phyloP scores from a whole-genome alignment of 495 filamentous ascomycete species.

The Diplogelasinospora grovesii region DNA sequence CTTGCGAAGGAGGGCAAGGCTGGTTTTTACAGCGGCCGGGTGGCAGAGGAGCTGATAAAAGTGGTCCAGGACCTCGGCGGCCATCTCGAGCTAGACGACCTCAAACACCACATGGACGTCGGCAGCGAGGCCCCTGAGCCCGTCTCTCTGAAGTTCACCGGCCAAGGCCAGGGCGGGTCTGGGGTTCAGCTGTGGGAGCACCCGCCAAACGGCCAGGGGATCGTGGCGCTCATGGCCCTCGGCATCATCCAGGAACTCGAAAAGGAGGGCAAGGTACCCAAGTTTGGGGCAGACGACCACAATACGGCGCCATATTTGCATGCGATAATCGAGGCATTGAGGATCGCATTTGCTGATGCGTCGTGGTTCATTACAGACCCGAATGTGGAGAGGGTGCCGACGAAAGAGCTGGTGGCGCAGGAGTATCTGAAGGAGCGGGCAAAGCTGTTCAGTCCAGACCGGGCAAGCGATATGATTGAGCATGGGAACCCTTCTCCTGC shows the following conservation, averaged over 20 bases:
- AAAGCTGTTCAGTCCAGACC: conserved; percentile 28
- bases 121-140: conserved; percentile 76
- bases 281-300: conserved; percentile 62
- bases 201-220: conserved; percentile 95
- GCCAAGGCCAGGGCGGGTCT: conserved; percentile 42
- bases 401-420: conserved; percentile 50
- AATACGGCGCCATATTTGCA: conserved; percentile 73
- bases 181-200: conserved; percentile 84
- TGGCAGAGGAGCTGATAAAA: conserved; percentile 74
- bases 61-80: conserved; percentile 72
- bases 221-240: conserved; percentile 89
- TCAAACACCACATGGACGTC: conserved; percentile 62
- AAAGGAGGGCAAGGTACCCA: conserved; percentile 59
- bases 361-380: conserved; percentile 88
- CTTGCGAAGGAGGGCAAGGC: conserved; percentile 75
- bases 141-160: conserved; percentile 71
- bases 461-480: conserved; percentile 13
- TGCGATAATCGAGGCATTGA: conserved; percentile 79
- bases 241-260: conserved; percentile 86
- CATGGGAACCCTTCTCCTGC: conserved; percentile 56
- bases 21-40: conserved; percentile 82
- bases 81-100: conserved; percentile 70
- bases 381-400: conserved; percentile 57
- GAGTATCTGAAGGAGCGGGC: conserved; percentile 37
- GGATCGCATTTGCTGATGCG: conserved; percentile 88